Evolutionary conservation across 306 rosid genomes (phyloP).

Genomic region (Rubus idaeus): DNA sequence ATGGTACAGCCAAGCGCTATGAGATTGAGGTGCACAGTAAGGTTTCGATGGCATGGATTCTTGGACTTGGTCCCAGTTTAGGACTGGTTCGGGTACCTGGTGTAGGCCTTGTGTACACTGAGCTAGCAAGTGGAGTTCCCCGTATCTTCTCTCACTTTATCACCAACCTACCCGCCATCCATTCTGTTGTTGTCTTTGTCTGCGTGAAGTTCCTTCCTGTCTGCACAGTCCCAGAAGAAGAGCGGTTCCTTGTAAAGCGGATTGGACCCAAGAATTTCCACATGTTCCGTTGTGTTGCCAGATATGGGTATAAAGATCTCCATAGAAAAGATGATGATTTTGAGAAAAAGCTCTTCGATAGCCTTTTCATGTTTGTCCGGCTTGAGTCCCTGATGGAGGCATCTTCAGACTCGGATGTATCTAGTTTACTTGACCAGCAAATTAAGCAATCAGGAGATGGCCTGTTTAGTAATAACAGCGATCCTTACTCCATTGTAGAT

Average conservation of each 20-base stretch:
- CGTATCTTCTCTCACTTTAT: conserved; percentile 92
- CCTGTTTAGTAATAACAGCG: conserved; percentile 33
- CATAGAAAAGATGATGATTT: conserved; percentile 82
- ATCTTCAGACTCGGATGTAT: conserved; percentile 80
- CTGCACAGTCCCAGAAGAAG: conserved; percentile 90
- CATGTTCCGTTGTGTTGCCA: conserved; percentile 89
- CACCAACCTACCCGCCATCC: conserved; percentile 95
- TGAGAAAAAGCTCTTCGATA: conserved; percentile 85
- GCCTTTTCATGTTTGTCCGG: conserved; percentile 60
- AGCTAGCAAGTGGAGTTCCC: conserved; percentile 93
- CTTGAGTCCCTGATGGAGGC: conserved; percentile 95
- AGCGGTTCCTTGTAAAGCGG: conserved; percentile 84
- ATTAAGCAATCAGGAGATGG: conserved; percentile 42
- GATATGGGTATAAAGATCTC: conserved; percentile 86
- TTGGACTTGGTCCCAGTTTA: conserved; percentile 93
- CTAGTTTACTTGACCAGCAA: conserved; percentile 61
- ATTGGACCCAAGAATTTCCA: conserved; percentile 85
- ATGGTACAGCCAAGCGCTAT: conserved; percentile 77
- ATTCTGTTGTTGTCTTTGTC: conserved; percentile 81
- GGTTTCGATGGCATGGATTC: conserved; percentile 99
- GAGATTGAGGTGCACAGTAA: conserved; percentile 92
- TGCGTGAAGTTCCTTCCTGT: conserved; percentile 98
- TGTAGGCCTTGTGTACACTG: conserved; percentile 89
- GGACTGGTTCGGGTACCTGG: conserved; percentile 98
- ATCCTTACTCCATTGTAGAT: conserved; percentile 41